Conservation (phyloP, 2,329 filamentous ascomycete species). For the Emmonsia crescens region DNA sequence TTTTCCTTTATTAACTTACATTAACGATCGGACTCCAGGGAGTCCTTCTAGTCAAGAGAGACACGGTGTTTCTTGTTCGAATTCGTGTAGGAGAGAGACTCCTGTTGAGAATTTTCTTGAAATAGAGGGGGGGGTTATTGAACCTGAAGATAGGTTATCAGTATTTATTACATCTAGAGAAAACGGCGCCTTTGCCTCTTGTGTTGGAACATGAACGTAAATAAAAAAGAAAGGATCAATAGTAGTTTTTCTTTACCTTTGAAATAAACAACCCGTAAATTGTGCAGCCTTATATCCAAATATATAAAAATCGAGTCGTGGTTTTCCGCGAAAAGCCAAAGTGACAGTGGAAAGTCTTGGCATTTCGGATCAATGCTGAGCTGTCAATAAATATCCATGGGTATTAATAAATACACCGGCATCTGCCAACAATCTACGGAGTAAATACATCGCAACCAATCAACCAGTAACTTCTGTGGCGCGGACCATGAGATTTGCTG, state of each 20-base stretch:
- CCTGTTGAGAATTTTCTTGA: not conserved
- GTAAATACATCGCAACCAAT: not conserved
- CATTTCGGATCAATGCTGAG: not conserved
- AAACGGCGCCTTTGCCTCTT: not conserved
- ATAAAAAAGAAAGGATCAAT: not conserved
- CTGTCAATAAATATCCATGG: not conserved
- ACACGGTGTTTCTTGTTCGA: not conserved
- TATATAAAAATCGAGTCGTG: not conserved
- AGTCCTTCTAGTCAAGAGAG: not conserved
- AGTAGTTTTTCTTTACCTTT: not conserved
- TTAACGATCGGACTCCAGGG: not conserved
- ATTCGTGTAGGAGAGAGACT: not conserved
- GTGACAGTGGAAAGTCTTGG: not conserved
- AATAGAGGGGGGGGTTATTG: not conserved
- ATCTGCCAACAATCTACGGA: not conserved
- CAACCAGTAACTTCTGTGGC: not conserved
- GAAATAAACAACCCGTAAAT: not conserved
- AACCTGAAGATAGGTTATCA: not conserved
- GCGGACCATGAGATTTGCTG: not conserved
- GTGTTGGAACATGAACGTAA: not conserved
- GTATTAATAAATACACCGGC: too few species aligned
- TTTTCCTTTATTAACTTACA: not conserved
- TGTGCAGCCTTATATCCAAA: not conserved
- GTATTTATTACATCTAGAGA: not conserved
- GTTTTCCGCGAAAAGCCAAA: not conserved